phyloP scores from a whole-genome alignment of 208 protist genomes.

The Jaenimonas drosophilae region DNA sequence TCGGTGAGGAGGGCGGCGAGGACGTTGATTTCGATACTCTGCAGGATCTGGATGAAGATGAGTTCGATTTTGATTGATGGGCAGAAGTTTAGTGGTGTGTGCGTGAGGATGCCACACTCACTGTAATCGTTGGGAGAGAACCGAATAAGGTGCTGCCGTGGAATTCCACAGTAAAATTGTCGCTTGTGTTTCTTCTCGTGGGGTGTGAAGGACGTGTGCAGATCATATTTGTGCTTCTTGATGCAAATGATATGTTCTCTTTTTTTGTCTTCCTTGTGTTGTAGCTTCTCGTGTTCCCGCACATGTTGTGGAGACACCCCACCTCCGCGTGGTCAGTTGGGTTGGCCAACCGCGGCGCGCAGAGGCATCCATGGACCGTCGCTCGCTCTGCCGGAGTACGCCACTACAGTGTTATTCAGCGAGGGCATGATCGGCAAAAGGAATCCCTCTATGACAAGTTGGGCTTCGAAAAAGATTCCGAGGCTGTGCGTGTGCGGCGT shows the following conservation, averaged over 20 bases:
- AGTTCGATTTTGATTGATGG: slow-evolving; percentile 57
- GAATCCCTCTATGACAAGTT: slow-evolving; percentile 55
- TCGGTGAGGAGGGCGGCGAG: slow-evolving; percentile 25
- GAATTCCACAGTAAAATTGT: not conserved
- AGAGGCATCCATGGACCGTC: not conserved
- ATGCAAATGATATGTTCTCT: not conserved
- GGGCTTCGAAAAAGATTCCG: slow-evolving; percentile 52
- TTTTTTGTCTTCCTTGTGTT: too few species aligned
- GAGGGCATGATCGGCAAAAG: slow-evolving; percentile 50
- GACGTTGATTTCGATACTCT: slow-evolving; percentile 45
- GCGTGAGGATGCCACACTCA: not conserved
- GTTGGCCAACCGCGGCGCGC: too few species aligned
- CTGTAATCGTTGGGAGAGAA: not conserved
- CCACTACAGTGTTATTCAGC: slow-evolving; percentile 43
- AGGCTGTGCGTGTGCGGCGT: slow-evolving; percentile 40
- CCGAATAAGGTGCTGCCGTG: too few species aligned
- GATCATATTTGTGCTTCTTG: not conserved
- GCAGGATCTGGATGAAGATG: slow-evolving; percentile 31
- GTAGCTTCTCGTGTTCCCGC: too few species aligned
- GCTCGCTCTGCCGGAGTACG: not conserved
- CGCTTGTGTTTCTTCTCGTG: not conserved
- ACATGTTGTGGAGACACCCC: too few species aligned
- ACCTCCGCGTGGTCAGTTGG: too few species aligned
- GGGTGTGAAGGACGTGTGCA: not conserved
- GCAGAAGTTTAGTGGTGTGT: not conserved